Evolutionary conservation across 345 rosid species (phyloP), one percentile per base, ranked within the genome.

Genomic region (Populus nigra): DNA sequence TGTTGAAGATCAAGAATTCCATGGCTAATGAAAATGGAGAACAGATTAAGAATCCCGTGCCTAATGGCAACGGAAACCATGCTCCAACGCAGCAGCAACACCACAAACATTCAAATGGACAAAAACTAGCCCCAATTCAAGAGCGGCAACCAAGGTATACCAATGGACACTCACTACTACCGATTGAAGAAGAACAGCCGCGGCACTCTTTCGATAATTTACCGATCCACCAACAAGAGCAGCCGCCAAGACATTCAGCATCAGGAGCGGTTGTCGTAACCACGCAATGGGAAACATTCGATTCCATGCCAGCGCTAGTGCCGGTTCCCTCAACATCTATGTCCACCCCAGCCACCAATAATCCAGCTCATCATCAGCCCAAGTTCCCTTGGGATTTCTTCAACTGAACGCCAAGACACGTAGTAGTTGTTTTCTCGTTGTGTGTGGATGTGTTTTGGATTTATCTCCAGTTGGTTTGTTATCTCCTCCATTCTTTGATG

Each of bases 281-380:
- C 33, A 91, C 97, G 3, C 87, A 91, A 66, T 96, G 99, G 99
- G 97, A 96, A 88, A 92, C 92, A 35, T 96, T 94, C n/a, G 98
- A 92, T 79, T 81, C 92, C 0, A 74, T 74, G 39, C 90, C 90
- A 0, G 45, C 84, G 16, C 68, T 75, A 33, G 38, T 82, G 31
- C 90, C 89, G 7, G 86, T 78, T 66, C 69, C 80, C 31, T 75
- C 94, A 23, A 77, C 82, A 39, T 82, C 83, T 1, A 27, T 78
- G n/a, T 38, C 89, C 71, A 68, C 82, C 35, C 31, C 86, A 10
- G 50, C 66, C 36, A 55, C 81, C 74, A 84, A 79, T 75, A 71
- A 83, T 47, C 69, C 85, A 25, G 84, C 79, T 50, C 93, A 78
- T 25, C 82, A 78, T 25, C 82, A 87, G 17, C 93, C 92, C 0